Evolutionary conservation across 75 land plant species (phyloP).

Genomic region (Selaginella tamariscina): DNA sequence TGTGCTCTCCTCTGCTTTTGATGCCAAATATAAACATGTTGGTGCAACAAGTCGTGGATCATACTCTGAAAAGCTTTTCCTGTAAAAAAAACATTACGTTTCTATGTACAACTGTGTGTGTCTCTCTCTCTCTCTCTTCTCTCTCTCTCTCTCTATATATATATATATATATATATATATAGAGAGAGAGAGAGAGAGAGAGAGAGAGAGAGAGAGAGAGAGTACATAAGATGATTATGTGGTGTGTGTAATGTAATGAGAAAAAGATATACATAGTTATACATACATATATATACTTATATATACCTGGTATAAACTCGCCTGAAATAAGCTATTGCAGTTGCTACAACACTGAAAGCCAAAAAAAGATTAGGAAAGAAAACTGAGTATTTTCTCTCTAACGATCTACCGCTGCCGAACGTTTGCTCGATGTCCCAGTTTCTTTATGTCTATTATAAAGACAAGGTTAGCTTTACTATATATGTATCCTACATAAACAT

Average conservation of each 20-base stretch:
- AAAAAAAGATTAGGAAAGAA: background rate
- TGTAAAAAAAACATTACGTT: conserved; percentile 25
- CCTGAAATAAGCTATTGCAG: conserved; percentile 24
- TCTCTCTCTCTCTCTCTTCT: too few species aligned
- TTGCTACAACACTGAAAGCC: conserved; percentile 18
- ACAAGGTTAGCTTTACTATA: too few species aligned
- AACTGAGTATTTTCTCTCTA: background rate
- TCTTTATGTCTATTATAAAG: conserved; percentile 24
- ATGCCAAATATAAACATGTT: conserved; percentile 81
- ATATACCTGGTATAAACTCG: conserved; percentile 22
- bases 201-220: background rate
- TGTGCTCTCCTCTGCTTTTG: conserved; percentile 96
- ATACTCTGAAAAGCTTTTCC: conserved; percentile 80
- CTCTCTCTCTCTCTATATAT: too few species aligned
- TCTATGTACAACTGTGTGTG: background rate
- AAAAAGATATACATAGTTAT: background rate
- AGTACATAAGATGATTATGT: background rate
- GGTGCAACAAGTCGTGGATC: conserved; percentile 91
- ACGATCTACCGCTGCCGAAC: conserved; percentile 29
- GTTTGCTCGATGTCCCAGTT: conserved; percentile 22
- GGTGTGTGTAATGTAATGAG: background rate
- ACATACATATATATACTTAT: background rate
- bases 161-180: too few species aligned
- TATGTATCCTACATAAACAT: too few species aligned
- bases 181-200: too few species aligned